Evolutionary conservation across 495 filamentous ascomycete species (phyloP).

Genomic region (Neurospora intermedia): DNA sequence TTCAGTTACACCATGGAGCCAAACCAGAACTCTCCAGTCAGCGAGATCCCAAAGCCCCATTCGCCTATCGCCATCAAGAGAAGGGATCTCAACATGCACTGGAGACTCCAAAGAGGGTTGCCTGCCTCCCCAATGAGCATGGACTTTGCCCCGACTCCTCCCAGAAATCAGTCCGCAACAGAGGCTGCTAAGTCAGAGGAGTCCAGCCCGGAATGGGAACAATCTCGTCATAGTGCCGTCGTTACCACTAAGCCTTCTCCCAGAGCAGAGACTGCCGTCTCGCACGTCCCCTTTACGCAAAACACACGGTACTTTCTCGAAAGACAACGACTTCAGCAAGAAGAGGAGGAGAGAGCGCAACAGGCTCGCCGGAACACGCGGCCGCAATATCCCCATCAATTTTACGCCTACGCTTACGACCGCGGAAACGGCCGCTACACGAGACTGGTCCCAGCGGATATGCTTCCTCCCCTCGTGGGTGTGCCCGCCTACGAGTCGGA

Average conservation of each 20-base stretch:
- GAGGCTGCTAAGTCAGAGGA: not conserved
- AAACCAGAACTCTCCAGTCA: not conserved
- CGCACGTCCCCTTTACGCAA: not conserved
- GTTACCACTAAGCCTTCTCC: not conserved
- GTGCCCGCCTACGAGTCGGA: constrained; percentile 22
- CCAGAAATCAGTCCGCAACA: not conserved
- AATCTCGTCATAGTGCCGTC: not conserved
- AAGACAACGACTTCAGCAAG: not conserved
- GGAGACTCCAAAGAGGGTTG: not conserved
- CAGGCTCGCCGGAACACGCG: not conserved
- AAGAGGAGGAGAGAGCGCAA: not conserved
- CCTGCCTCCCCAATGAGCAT: not conserved
- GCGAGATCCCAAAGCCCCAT: not conserved
- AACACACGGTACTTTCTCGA: not conserved
- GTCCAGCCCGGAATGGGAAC: not conserved
- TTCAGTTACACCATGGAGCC: not conserved
- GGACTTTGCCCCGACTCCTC: not conserved
- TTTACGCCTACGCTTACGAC: constrained; percentile 41
- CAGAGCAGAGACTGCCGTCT: not conserved
- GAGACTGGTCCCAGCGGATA: constrained; percentile 54
- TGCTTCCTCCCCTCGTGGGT: constrained; percentile 39
- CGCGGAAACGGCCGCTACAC: constrained; percentile 49
- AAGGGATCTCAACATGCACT: not conserved
- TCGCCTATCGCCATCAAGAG: not conserved
- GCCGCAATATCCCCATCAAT: not conserved